Evolutionary conservation across 148 eudicot genomes (phyloP), one percentile per base, ranked within the genome.

Genomic region (Agrostemma githago): DNA sequence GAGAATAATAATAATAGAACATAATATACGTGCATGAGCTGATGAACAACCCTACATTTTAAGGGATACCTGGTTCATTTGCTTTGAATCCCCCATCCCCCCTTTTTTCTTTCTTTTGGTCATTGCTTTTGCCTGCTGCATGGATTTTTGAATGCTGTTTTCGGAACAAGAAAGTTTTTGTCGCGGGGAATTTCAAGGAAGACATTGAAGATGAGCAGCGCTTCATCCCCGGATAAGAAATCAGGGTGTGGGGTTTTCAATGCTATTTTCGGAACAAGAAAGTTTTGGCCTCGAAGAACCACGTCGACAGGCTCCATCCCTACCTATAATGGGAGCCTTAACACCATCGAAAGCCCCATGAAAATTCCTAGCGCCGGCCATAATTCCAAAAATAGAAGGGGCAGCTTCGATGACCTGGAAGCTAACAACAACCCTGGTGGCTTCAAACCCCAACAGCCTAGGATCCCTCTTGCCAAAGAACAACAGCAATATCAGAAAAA

Each of bases 191-290:
- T 4, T 20, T 4, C 2, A 60, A 26, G 74, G 19, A 53, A 44
- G 68, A 72, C 66, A 6, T 48, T 51, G 56, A 51, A 76, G 15
- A 87, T 86, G 90, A 89, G 78, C 62, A 86, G 83, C 44, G 56
- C 5, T 1, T 84, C 91, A 0, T 85, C 93, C 40, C 77, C 85
- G 0, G 87, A 86, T 41, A 88, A 34, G 72, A 89, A 26, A 79
- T 60, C 77, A 15, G 92, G 96, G 2, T 95, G 99, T 82, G 92
- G 99, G 62, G 43, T 95, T 4, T 58, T 89, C 6, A 79, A 61
- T 38, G 92, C 89, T 7, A 85, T 95, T 66, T 87, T 90, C 9
- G 92, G 96, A 15, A 78, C 85, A 12, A 84, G 75, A 9, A 83
- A 75, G 48, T 64, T 75, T 58, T 76, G 89, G 92, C 82, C 93